These are phyloP conservation scores for Tylopilus cervinicoccineus DNA, from an alignment of 768 basidiomycete genomes.

Conservation along the genomic window DNA sequence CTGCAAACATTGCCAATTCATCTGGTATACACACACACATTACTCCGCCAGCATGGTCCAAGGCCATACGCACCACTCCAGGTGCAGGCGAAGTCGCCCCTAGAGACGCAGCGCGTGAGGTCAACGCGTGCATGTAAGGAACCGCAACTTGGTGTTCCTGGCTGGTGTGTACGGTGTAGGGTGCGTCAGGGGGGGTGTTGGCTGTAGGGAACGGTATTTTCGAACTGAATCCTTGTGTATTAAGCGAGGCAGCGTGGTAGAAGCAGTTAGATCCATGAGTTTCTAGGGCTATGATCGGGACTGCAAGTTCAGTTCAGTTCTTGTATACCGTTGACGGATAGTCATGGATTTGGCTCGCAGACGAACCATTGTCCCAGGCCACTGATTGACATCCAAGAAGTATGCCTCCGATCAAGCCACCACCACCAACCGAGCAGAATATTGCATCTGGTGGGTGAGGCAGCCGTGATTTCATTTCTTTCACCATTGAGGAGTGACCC, in stretches of 20 bases:
- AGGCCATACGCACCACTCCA: constrained; percentile 59
- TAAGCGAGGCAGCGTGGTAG: constrained; percentile 65
- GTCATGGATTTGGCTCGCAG: not conserved
- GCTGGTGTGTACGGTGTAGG: constrained; percentile 42
- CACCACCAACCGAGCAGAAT: constrained; percentile 77
- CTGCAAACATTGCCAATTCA: constrained; percentile 62
- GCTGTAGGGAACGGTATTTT: constrained; percentile 31
- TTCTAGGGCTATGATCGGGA: constrained; percentile 64
- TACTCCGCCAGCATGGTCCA: constrained; percentile 54
- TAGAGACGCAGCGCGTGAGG: constrained; percentile 65
- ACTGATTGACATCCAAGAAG: constrained; percentile 59
- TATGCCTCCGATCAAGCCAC: constrained; percentile 65
- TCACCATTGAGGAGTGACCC: constrained; percentile 72
- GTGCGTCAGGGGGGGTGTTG: constrained; percentile 24
- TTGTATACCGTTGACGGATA: not conserved
- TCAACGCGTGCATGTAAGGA: constrained; percentile 54
- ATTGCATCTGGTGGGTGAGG: constrained; percentile 59
- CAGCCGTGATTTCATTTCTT: constrained; percentile 57
- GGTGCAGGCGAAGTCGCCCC: constrained; percentile 66
- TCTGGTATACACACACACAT: constrained; percentile 62
- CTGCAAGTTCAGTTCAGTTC: constrained; percentile 30
- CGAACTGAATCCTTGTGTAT: constrained; percentile 33
- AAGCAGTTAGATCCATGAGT: constrained; percentile 74
- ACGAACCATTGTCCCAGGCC: constrained; percentile 68
- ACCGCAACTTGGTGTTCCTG: constrained; percentile 44